Evolutionary conservation across 345 rosid species (phyloP).

Genomic region (Hevea brasiliensis): DNA sequence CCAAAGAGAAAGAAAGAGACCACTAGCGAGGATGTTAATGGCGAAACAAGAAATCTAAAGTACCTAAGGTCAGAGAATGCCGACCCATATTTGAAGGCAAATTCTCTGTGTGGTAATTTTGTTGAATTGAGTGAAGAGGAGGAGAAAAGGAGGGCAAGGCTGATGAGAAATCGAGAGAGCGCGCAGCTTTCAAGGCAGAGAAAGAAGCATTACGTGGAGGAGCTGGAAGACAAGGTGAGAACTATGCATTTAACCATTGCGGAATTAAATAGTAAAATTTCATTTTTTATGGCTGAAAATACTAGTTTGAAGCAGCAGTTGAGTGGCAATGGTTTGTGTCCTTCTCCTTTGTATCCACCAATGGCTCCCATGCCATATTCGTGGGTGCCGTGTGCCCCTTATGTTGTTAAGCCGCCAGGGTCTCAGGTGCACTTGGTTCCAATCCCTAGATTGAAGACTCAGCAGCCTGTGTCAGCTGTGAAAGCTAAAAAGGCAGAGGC

Average conservation of each 20-base stretch:
- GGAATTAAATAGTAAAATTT: conserved; percentile 69
- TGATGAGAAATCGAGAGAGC: conserved; percentile 94
- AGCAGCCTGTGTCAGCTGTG: conserved; percentile 37
- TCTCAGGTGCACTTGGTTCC: conserved; percentile 92
- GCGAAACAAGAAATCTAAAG: conserved; percentile 23
- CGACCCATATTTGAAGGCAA: neutral
- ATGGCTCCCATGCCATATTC: conserved; percentile 69
- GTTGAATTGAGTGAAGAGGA: conserved; percentile 48
- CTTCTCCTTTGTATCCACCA: conserved; percentile 66
- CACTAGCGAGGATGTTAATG: neutral
- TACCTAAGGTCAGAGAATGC: conserved; percentile 11
- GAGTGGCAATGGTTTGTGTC: conserved; percentile 47
- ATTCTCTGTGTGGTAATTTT: no score
- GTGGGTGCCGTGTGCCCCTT: conserved; percentile 92
- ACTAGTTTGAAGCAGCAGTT: conserved; percentile 74
- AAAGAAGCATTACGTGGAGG: conserved; percentile 97
- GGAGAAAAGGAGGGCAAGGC: conserved; percentile 66
- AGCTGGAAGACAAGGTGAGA: conserved; percentile 91
- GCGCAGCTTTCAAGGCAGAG: conserved; percentile 98
- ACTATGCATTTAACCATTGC: conserved; percentile 76
- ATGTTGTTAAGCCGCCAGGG: conserved; percentile 76
- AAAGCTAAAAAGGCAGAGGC: conserved; percentile 60
- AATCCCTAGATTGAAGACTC: conserved; percentile 86
- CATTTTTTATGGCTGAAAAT: conserved; percentile 85
- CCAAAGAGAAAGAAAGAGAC: conserved; percentile 34